Conservation (phyloP, 306 rosid genomes). For the Nissolia schottii region DNA sequence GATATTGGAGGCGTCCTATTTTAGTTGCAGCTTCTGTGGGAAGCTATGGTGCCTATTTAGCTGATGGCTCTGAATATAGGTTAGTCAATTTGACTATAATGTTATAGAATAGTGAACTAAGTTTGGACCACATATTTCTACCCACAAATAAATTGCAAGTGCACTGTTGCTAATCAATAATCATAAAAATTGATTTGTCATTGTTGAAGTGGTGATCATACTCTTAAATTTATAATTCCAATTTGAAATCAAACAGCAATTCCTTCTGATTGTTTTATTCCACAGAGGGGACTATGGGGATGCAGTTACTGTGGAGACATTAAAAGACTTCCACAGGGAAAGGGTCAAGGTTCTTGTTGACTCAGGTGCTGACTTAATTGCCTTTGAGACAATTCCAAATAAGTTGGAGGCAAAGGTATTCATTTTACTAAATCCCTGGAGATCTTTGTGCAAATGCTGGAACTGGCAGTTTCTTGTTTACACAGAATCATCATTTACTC, state of each 20-base stretch:
- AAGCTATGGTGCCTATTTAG: constrained; percentile 87
- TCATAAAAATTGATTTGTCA: neutral
- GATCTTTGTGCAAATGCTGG: no score
- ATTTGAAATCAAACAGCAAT: neutral
- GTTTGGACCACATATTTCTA: neutral
- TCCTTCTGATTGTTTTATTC: no score
- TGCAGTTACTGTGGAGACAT: constrained; percentile 46
- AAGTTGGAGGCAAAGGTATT: constrained; percentile 74
- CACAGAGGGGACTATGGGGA: constrained; percentile 77
- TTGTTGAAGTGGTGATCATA: neutral
- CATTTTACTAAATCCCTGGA: neutral
- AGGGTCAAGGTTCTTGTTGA: constrained; percentile 72
- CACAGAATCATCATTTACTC: no score
- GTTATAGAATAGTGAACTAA: neutral
- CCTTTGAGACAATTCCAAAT: constrained; percentile 88
- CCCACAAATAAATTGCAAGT: neutral
- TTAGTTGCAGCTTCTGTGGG: constrained; percentile 90
- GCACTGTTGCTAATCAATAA: neutral
- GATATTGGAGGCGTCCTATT: constrained; percentile 41
- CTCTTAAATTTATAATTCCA: neutral
- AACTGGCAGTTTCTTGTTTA: no score
- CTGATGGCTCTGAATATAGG: constrained; percentile 71
- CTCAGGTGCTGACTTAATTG: constrained; percentile 79
- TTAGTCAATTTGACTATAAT: constrained; percentile 3
- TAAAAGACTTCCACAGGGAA: constrained; percentile 77